Evolutionary conservation across 352 stramenopile species (phyloP).

Genomic region (Blastocystis sp.): DNA sequence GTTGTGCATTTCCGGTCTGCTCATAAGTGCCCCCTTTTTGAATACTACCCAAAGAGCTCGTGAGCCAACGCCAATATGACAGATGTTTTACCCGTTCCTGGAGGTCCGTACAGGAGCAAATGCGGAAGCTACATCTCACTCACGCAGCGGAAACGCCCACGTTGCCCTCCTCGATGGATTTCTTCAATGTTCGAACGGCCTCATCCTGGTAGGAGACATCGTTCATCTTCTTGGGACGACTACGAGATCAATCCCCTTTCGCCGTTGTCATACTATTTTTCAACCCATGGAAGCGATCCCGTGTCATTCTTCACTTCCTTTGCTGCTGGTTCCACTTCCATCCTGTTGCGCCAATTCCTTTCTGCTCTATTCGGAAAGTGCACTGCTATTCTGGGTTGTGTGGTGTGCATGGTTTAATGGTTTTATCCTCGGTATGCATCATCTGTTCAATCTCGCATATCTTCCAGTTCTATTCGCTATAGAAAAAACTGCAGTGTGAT

Average conservation of each 20-base stretch:
- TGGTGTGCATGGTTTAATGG: too few relatives aligned
- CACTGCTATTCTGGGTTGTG: too few relatives aligned
- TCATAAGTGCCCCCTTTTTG: not conserved
- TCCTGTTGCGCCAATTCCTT: not conserved
- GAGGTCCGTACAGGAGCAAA: conserved; percentile 68
- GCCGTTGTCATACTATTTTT: conserved; percentile 48
- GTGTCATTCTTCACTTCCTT: conserved; percentile 1
- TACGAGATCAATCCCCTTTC: conserved; percentile 17
- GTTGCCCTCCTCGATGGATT: conserved; percentile 61
- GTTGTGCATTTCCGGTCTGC: conserved; percentile 51
- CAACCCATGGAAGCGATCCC: conserved; percentile 53
- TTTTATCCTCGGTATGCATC: too few relatives aligned
- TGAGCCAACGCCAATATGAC: conserved; percentile 48
- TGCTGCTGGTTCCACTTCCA: not conserved
- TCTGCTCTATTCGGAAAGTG: too few relatives aligned
- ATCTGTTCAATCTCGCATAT: too few relatives aligned
- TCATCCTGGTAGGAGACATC: conserved; percentile 66
- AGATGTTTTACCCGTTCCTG: conserved; percentile 69
- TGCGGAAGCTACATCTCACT: conserved; percentile 57
- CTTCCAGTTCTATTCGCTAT: too few relatives aligned
- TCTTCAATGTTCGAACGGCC: conserved; percentile 32
- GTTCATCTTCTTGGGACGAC: conserved; percentile 66
- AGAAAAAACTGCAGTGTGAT: not conserved
- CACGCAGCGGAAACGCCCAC: not conserved
- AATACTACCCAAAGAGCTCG: conserved; percentile 63